Conservation (phyloP, 768 basidiomycete genomes). For the Grammothele lineata region DNA sequence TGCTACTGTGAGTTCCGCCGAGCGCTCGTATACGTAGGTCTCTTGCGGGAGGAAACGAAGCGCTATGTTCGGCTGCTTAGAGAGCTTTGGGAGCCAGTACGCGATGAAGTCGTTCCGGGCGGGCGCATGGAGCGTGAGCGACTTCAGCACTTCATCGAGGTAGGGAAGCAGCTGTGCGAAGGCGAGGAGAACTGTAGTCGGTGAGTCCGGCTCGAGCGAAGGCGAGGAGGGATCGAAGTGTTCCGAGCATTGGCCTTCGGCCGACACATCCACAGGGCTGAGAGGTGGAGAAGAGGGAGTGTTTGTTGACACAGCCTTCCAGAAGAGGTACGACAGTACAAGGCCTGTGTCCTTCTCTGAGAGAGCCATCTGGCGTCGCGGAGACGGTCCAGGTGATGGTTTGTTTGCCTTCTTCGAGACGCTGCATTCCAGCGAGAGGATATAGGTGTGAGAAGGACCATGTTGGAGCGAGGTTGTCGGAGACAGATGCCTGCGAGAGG, state of each 20-base stretch:
- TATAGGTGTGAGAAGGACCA: not conserved
- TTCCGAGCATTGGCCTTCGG: no score
- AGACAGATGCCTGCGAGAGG: not conserved
- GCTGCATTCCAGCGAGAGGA: not conserved
- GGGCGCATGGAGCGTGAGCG: slow-evolving; percentile 34
- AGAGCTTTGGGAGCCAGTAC: slow-evolving; percentile 44
- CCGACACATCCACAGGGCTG: not conserved
- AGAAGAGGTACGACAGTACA: slow-evolving; percentile 1
- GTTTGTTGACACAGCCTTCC: not conserved
- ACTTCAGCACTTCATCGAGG: not conserved
- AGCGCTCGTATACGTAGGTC: slow-evolving; percentile 37
- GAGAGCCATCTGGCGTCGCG: not conserved
- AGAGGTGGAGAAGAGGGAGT: not conserved
- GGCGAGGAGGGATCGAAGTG: not conserved
- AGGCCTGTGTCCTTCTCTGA: not conserved
- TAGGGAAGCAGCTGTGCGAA: not conserved
- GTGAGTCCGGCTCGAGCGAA: not conserved
- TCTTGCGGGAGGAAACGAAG: slow-evolving; percentile 43
- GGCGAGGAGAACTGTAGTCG: not conserved
- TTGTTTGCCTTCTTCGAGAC: not conserved
- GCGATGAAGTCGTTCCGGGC: slow-evolving; percentile 46
- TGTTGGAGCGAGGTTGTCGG: not conserved
- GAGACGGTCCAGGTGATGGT: not conserved
- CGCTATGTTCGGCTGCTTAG: no score
- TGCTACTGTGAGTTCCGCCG: slow-evolving; percentile 33